phyloP scores from a whole-genome alignment of 148 eudicot genomes.

The Limonium bicolor region DNA sequence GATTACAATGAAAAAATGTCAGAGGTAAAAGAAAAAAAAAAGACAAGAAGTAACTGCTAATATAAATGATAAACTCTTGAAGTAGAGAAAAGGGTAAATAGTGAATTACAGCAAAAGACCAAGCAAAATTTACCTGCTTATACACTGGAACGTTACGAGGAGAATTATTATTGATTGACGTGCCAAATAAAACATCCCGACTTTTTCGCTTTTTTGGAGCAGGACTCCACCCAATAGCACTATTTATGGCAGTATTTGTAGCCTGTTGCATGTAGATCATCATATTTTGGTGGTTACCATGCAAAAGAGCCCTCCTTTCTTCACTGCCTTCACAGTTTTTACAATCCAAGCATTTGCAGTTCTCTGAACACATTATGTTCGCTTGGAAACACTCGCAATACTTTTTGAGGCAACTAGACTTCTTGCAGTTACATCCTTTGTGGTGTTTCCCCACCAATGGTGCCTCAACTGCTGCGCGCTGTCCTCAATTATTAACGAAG shows the following conservation, averaged over 20 bases:
- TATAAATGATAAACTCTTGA: not conserved
- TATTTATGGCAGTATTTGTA: conserved; percentile 35
- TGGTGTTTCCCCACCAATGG: conserved; percentile 28
- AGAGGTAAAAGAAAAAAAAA: not conserved
- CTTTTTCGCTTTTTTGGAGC: conserved; percentile 30
- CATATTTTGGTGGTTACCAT: conserved; percentile 17
- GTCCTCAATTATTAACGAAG: too few species aligned
- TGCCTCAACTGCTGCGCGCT: conserved; percentile 25
- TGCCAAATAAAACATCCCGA: conserved; percentile 16
- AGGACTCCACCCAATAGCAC: conserved; percentile 24
- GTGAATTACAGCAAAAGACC: not conserved
- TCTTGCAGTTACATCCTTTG: conserved; percentile 83
- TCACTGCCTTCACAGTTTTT: conserved; percentile 75
- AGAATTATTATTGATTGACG: conserved; percentile 13
- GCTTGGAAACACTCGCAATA: conserved; percentile 86
- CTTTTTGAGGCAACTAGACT: conserved; percentile 72
- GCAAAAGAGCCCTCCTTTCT: conserved; percentile 34
- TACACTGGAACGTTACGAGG: conserved; percentile 9
- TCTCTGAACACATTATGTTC: conserved; percentile 59
- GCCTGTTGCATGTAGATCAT: conserved; percentile 28
- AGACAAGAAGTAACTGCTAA: not conserved
- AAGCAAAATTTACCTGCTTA: conserved; percentile 4
- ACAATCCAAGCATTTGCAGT: conserved; percentile 74
- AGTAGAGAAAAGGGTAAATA: not conserved
- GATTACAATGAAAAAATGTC: not conserved